phyloP scores from a whole-genome alignment of 176 grass and related monocot genomes.

The Eragrostis curvula region DNA sequence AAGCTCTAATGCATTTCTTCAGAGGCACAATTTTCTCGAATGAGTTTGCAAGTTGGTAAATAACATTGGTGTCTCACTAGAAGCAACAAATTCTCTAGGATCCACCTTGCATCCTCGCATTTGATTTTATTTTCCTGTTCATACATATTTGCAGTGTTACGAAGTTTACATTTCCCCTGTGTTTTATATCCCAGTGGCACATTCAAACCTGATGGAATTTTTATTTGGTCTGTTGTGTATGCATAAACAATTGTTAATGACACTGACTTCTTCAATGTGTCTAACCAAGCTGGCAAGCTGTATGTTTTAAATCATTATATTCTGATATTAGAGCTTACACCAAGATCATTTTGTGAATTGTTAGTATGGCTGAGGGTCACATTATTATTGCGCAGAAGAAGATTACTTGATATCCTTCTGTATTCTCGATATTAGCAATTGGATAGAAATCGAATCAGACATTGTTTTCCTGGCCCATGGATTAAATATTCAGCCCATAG shows the following conservation, averaged over 20 bases:
- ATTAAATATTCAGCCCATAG: neutral
- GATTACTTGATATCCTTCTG: slow-evolving; percentile 3
- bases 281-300: no score
- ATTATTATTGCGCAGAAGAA: neutral
- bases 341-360: slow-evolving; percentile 14
- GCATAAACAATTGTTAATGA: slow-evolving; percentile 10
- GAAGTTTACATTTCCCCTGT: neutral
- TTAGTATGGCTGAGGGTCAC: neutral
- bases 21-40: slow-evolving; percentile 27
- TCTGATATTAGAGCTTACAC: neutral
- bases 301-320: slow-evolving; percentile 8
- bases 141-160: neutral
- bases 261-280: neutral
- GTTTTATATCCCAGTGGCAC: slow-evolving; percentile 10
- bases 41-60: slow-evolving; percentile 28
- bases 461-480: neutral
- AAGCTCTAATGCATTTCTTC: slow-evolving; percentile 25
- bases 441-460: neutral
- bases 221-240: neutral
- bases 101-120: neutral
- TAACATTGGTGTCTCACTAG: slow-evolving; percentile 8
- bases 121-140: slow-evolving; percentile 15
- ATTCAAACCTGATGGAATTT: neutral
- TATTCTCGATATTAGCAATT: neutral
- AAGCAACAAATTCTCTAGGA: slow-evolving; percentile 15